Percentiles rank a stretch among this genome's conserved stretches.
Evolutionary conservation across 202 grass and related monocot genomes (phyloP).

Genomic region (Panicum hallii): DNA sequence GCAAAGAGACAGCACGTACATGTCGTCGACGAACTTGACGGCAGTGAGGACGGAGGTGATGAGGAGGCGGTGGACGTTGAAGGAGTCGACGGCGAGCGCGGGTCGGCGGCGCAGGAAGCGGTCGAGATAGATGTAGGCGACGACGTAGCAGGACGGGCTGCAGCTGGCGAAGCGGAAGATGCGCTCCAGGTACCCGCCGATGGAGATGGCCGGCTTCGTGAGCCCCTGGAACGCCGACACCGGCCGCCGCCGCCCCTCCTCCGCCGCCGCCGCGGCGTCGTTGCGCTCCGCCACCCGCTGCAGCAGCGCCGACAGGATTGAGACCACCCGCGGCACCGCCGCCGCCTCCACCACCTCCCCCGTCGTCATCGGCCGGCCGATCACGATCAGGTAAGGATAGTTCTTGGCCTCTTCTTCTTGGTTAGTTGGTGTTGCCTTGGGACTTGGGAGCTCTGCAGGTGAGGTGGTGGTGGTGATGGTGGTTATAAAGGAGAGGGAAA

Average conservation of each 20-base stretch:
- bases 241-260: conserved; percentile 8
- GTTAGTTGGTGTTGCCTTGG: neutral
- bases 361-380: conserved; percentile 48
- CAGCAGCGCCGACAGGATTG: conserved; percentile 84
- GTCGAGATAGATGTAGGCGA: conserved; percentile 95
- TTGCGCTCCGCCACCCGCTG: conserved; percentile 75
- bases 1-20: conserved; percentile 55
- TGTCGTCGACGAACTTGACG: conserved; percentile 99
- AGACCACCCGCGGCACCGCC: conserved; percentile 81
- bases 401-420: neutral
- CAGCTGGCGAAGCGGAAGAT: conserved; percentile 93
- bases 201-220: conserved; percentile 85
- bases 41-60: conserved; percentile 94
- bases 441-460: neutral
- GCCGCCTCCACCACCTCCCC: conserved; percentile 42
- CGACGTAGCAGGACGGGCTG: conserved; percentile 94
- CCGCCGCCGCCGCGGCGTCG: conserved; percentile 51
- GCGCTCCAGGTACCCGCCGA: conserved; percentile 89
- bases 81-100: conserved; percentile 81
- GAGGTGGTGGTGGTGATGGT: conserved; percentile 35
- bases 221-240: conserved; percentile 86
- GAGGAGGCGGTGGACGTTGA: conserved; percentile 97
- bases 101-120: conserved; percentile 80
- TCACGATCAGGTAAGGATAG: neutral
- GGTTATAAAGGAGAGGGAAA: conserved; percentile 73